Base-by-base conservation (phyloP, 129 eudicot genomes). In the Lactuca saligna region DNA sequence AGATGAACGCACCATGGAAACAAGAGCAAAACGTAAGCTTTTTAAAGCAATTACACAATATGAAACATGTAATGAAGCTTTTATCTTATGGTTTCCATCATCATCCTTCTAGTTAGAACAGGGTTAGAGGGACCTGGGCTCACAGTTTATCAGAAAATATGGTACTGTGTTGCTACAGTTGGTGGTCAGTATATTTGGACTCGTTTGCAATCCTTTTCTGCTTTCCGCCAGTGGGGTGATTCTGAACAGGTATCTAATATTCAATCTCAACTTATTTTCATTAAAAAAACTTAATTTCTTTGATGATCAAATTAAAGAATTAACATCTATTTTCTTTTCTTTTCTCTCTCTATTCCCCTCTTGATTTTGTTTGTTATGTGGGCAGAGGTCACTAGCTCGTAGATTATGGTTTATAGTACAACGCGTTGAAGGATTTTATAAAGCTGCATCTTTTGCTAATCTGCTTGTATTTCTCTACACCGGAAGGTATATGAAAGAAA, bases 121-220 rank as follows among this genome's bases (percentile, higher is more conserved):
- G 99, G 99, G 29, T 84, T 94, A 76, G 99, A 94, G 75, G 99
- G 99, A 65, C 96, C 99, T 39, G 97, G 99, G 61, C 88, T 89
- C n/a, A 85, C 99, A 2, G 84, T 83, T 71, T 80, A 93, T 53
- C 99, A 89, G 82, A 93, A 93, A 78, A 9, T 93, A 54, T 89
- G 88, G 97, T 93, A 93, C 72, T 93, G 97, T 76, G 62, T 89
- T 72, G 97, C 97, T 41, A 87, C 90, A 39, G 97, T 93, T 53
- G 97, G 99, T 72, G 95, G 99, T 61, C 95, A 89, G 57, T 89
- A 93, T 77, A 72, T 93, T 34, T 93, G 97, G 97, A 79, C 95
- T 38, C 97, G 97, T 33, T 75, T 93, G 34, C 97, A 93, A 57
- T 89, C 99, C 3, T 87, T 93, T 83, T 93, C 97, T 70, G 97